Base-by-base conservation (phyloP, 805 yeast genomes). In the Pichia pseudocactophila region DNA sequence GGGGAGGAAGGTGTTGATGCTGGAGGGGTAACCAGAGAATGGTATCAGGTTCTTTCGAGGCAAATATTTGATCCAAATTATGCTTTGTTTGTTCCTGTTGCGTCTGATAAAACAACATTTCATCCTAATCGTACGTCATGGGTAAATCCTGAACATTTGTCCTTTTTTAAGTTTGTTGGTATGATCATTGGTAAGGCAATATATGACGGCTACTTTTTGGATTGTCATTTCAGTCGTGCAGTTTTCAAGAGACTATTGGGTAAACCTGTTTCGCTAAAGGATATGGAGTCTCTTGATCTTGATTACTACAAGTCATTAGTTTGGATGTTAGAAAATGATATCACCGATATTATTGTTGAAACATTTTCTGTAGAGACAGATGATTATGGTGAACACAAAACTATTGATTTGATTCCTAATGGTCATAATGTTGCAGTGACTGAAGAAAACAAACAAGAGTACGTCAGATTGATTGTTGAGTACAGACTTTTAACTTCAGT, bases 1-100 rank as follows among this genome's bases (percentile, higher is more conserved):
- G 96, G 95, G 1, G 99, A 92, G 61, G 82, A 82, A 42, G 99
- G 97, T 51, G 85, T 92, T 38, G 99, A 92, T 69, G 98, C 96
- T 3, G 99, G 99, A 51, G 99, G 99, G 33, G 80, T 92, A 13
- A 85, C 97, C 0, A 71, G 99, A 55, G 99, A 92, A 60, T 92
- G 98, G 98, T 89, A 82, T 56, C 97, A 89, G 58, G 95, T 89
- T 5, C 63, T 92, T 37, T 80, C 96, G 0, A 71, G 96, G 48
- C 97, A 90, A 59, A 89, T 92, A 86, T 87, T 92, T 65, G 88
- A 90, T 58, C 94, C 97, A 0, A 95, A 87, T 55, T 88, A 88
- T 64, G 97, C 96, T 0, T 65, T 92, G 48, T 92, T 90, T 58
- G 70, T 82, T 1, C 96, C 97, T 0, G 95, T 88, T 35, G 84